Evolutionary conservation across 2,329 filamentous ascomycete species (phyloP).

Genomic region (Ophiostoma himal-ulmi): DNA sequence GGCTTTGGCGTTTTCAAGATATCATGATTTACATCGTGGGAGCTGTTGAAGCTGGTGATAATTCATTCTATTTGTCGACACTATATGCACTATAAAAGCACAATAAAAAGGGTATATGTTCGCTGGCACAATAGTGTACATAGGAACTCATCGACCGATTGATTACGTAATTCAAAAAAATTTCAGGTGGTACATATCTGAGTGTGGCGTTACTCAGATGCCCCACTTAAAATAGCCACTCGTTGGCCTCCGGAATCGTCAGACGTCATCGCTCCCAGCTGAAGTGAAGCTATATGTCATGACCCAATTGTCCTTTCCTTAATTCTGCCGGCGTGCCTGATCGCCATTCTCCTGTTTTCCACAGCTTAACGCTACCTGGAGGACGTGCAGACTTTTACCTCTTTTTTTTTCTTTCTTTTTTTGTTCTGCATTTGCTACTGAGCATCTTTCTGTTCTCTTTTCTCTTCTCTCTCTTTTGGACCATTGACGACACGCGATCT

Average conservation of each 20-base stretch:
- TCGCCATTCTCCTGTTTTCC: background rate
- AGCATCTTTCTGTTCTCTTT: background rate
- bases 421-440: background rate
- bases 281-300: background rate
- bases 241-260: background rate
- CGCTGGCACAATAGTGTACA: background rate
- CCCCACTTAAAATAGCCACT: background rate
- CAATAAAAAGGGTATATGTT: background rate
- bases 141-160: background rate
- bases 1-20: background rate
- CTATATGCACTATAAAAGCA: background rate
- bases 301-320: background rate
- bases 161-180: background rate
- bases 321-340: background rate
- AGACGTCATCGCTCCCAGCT: constrained; percentile 8
- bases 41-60: background rate
- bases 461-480: background rate
- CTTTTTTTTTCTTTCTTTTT: background rate
- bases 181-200: background rate
- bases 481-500: background rate
- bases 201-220: background rate
- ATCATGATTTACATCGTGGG: background rate
- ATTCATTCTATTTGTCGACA: background rate
- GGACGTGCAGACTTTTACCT: background rate
- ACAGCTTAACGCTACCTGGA: background rate